Base-by-base conservation (phyloP, 768 basidiomycete genomes). In the Pholiota conissans region DNA sequence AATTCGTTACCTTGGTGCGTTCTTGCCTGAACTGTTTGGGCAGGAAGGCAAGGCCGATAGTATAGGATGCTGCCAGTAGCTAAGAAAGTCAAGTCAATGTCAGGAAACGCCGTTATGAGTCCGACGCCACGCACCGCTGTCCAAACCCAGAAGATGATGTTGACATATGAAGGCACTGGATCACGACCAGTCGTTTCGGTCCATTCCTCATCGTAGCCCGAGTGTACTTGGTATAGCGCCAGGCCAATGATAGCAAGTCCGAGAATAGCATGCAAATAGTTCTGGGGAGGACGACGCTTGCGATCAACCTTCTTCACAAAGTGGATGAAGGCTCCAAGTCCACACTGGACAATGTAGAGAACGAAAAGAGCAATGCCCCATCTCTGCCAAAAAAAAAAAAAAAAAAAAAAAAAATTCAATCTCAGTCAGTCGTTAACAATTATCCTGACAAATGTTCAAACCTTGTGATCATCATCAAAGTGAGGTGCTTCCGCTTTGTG, bases 181-280 rank as follows among this genome's bases (percentile, higher is more conserved):
- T 68, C 77, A 14, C 75, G 74, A 9, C 82, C 81, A 2, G 79
- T 81, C 16, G 69, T 69, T 24, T 57, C 65, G 0, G 75, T 71
- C 84, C 84, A 87, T 65, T 86, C 84, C 6, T 53, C 48, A 28
- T 71, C 67, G 65, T 73, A 82, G 2, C 83, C 83, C 16, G 69
- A 70, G 46, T 76, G 70, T 14, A 81, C 80, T 67, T 84, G 81
- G 59, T 76, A 83, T 45, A 81, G 70, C 24, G 81, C 74, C 9
- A 84, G 69, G 6, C 65, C 79, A 52, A 87, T 76, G 49, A 82
- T 77, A 9, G 73, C 47, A 28, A 86, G 63, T 0, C 85, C 86
- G 0, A 85, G 54, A 13, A 82, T 56, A 11, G 82, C 84, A 62
- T 88, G 86, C 26, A 79, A 28, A 65, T 84, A 86, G 64, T 88